A percentile compares a stretch with the other conserved stretches of the same genome.
These are phyloP conservation scores for Hymenoscyphus infarciens DNA, from an alignment of 2,329 filamentous ascomycete genomes.

Conservation along the genomic window DNA sequence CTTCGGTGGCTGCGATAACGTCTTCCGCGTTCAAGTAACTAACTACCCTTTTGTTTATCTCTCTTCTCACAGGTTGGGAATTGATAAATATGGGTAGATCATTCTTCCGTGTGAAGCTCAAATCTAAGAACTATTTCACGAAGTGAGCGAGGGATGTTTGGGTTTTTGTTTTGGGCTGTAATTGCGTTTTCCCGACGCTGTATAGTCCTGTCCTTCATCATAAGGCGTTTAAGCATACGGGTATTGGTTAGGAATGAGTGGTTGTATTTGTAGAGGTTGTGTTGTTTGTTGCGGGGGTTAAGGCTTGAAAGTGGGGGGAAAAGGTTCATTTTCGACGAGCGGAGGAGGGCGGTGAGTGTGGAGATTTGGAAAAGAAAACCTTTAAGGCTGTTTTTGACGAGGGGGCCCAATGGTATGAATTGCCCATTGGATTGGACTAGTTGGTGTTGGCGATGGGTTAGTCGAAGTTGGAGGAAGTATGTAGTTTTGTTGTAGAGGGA, in stretches of 20 bases:
- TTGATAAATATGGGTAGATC: slow-evolving; percentile 69
- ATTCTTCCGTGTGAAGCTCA: slow-evolving; percentile 72
- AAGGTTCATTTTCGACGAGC: slow-evolving; percentile 32
- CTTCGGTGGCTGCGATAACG: slow-evolving; percentile 51
- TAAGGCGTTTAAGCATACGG: slow-evolving; percentile 61
- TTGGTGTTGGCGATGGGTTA: no score
- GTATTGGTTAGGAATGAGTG: slow-evolving; percentile 67
- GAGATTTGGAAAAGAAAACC: slow-evolving; percentile 1
- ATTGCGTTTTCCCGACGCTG: slow-evolving; percentile 54
- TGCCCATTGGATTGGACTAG: no score
- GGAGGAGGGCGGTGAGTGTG: slow-evolving; percentile 22
- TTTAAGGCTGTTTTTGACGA: no score
- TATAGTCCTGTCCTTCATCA: slow-evolving; percentile 68
- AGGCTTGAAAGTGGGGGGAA: slow-evolving; percentile 67
- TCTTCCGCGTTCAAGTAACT: slow-evolving; percentile 69
- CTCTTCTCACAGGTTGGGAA: slow-evolving; percentile 78
- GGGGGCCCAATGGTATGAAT: no score
- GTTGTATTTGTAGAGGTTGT: slow-evolving; percentile 59
- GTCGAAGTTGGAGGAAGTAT: no score
- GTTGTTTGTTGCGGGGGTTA: slow-evolving; percentile 61
- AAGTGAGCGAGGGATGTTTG: slow-evolving; percentile 67
- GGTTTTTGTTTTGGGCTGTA: slow-evolving; percentile 67
- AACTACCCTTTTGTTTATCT: slow-evolving; percentile 64
- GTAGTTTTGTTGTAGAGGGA: no score
- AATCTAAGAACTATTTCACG: slow-evolving; percentile 55